Percentiles rank a stretch among this genome's conserved stretches.
These are phyloP conservation scores for Ceratobasidium sp. DNA, from an alignment of 1,284 basidiomycete genomes.

Conservation along the genomic window DNA sequence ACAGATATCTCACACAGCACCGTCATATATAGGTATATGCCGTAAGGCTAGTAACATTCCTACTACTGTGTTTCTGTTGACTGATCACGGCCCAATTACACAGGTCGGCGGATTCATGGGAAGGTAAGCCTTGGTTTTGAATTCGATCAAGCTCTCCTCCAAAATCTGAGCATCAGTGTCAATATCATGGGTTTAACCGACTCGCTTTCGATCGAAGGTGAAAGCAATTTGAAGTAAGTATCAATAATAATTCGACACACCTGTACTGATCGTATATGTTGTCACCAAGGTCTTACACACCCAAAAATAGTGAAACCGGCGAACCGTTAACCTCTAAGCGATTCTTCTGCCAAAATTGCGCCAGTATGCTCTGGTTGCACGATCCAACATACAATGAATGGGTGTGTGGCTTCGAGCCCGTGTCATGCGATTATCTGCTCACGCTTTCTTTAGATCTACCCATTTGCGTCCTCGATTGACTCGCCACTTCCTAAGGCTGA, in stretches of 20 bases:
- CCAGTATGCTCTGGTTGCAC: conserved; percentile 34
- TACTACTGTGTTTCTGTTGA: too few relatives aligned
- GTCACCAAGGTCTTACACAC: conserved; percentile 10
- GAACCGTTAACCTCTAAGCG: conserved; percentile 27
- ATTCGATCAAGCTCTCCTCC: background rate
- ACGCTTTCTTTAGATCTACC: conserved; percentile 3
- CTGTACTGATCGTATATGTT: background rate
- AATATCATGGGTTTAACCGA: conserved; percentile 34
- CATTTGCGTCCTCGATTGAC: conserved; percentile 32
- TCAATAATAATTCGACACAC: background rate
- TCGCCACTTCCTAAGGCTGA: conserved; percentile 27
- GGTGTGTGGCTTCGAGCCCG: background rate
- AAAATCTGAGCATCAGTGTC: background rate
- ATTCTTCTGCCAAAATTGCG: conserved; percentile 35
- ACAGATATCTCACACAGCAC: background rate
- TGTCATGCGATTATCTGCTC: background rate
- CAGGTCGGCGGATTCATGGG: conserved; percentile 35
- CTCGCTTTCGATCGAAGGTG: conserved; percentile 28
- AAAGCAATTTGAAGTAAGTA: conserved; percentile 25
- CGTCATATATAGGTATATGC: conserved; percentile 9
- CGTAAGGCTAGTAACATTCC: conserved; percentile 4
- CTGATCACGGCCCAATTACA: background rate
- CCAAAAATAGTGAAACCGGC: conserved; percentile 27
- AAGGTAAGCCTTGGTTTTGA: background rate
- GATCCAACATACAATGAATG: conserved; percentile 34